phyloP scores from a whole-genome alignment of 768 basidiomycete genomes.

The Brasilioporus rufonigricans region DNA sequence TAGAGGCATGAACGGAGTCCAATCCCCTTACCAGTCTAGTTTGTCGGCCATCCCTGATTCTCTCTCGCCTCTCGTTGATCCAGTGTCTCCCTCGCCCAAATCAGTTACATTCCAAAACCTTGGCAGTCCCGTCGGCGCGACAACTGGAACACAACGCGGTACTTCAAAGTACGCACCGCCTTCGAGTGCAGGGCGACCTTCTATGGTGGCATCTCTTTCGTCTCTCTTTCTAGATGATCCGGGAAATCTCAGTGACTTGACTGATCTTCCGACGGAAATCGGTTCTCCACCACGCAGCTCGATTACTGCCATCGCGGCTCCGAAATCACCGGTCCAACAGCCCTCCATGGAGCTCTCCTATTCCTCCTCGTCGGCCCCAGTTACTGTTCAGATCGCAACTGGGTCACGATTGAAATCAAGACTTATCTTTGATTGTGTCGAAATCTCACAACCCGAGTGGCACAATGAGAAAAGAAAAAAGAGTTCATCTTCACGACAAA shows the following conservation, averaged over 20 bases:
- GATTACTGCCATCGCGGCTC: not conserved
- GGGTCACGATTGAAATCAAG: conserved; percentile 6
- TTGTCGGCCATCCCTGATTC: not conserved
- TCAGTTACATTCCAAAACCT: not conserved
- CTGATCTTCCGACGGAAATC: conserved; percentile 28
- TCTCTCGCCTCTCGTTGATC: not conserved
- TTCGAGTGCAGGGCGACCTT: not conserved
- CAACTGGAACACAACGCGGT: not conserved
- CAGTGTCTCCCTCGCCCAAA: not conserved
- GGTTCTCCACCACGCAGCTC: conserved; percentile 12
- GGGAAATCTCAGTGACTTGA: conserved; percentile 26
- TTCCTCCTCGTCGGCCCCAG: not conserved
- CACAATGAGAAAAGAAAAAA: not conserved
- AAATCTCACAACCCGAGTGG: conserved; percentile 18
- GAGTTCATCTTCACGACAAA: conserved; percentile 3
- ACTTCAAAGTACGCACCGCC: not conserved
- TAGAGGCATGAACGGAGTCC: not conserved
- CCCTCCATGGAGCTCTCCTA: not conserved
- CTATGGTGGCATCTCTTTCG: not conserved
- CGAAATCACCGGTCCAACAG: not conserved
- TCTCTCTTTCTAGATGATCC: conserved; percentile 8
- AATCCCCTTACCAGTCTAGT: not conserved
- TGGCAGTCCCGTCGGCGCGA: not conserved
- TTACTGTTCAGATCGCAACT: not conserved
- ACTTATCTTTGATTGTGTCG: conserved; percentile 24